Percentiles rank a stretch among this genome's conserved stretches.
These are phyloP conservation scores for Plasmodium chabaudi DNA, from an alignment of 169 alveolate species.

Conservation along the genomic window DNA sequence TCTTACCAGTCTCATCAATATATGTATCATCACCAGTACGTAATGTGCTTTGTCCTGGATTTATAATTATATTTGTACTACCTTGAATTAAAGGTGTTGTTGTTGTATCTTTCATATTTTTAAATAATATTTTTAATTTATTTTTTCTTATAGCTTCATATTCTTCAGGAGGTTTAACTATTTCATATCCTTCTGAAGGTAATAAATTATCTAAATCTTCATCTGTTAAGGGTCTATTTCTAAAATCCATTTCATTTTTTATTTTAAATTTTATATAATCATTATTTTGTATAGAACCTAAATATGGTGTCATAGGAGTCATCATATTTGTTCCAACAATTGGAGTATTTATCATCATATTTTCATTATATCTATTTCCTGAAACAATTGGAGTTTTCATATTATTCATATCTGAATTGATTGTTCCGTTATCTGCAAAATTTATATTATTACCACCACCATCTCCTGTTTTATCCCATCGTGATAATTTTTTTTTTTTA, in stretches of 20 bases:
- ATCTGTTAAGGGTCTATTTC: constrained; percentile 92
- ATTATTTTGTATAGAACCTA: background rate
- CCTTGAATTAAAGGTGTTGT: constrained; percentile 86
- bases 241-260: constrained; percentile 77
- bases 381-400: background rate
- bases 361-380: background rate
- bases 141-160: constrained; percentile 84
- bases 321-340: background rate
- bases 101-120: constrained; percentile 62
- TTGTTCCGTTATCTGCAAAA: background rate
- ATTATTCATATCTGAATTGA: background rate
- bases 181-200: constrained; percentile 94
- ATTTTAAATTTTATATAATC: constrained; percentile 31
- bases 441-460: background rate
- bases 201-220: constrained; percentile 95
- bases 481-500: constrained; percentile 14
- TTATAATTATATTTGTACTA: constrained; percentile 18
- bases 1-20: background rate
- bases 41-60: constrained; percentile 27
- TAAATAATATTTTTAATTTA: constrained; percentile 73
- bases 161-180: constrained; percentile 92
- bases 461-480: constrained; percentile 46
- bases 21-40: constrained; percentile 13
- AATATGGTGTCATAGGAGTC: constrained; percentile 33
- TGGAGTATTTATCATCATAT: constrained; percentile 21